Base-by-base conservation (phyloP, 306 rosid genomes). In the Vigna radiata region DNA sequence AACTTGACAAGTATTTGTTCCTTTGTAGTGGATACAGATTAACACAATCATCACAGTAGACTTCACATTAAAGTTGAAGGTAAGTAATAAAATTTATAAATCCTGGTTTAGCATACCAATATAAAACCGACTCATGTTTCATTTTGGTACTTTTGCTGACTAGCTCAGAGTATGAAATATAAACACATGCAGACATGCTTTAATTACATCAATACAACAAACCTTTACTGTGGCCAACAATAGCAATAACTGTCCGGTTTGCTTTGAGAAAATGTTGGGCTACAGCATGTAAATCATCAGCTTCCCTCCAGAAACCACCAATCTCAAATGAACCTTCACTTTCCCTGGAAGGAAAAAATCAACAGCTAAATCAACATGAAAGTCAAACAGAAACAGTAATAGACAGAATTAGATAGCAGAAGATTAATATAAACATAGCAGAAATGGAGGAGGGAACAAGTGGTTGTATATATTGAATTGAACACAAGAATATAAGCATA, bases 141-240 rank as follows among this genome's bases (percentile, higher is more conserved):
- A 54, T 0, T 3, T 54, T 9, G 11, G 31, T 19, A 19, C 6
- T 54, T 54, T 7, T 3, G 61, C 15, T 3, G 15, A 19, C 15
- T 54, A 19, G 31, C 21, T 54, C 61, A 54, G 61, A 9, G 31
- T 55, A 55, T 55, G 61, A 13, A 55, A 15, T 21, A 39, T 8
- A 55, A 19, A 8, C 61, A 19, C 61, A 10, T 9, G 61, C 61
- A 55, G 7, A 21, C 14, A 55, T 55, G 61, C 16, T 55, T 21
- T 5, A 19, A 76, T 27, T 66, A 46, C 47, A 81, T 77, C 29
- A 78, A 31, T 37, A 63, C 48, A 85, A 70, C 81, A 70, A 21
- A 82, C 97, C 98, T 93, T 91, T 87, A 76, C 97, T 91, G 70
- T 91, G 97, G 82, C 98, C 98, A 76, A 91, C 66, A 67, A 88